Conservation (phyloP, 805 yeast genomes). For the Yarrowia osloensis region DNA sequence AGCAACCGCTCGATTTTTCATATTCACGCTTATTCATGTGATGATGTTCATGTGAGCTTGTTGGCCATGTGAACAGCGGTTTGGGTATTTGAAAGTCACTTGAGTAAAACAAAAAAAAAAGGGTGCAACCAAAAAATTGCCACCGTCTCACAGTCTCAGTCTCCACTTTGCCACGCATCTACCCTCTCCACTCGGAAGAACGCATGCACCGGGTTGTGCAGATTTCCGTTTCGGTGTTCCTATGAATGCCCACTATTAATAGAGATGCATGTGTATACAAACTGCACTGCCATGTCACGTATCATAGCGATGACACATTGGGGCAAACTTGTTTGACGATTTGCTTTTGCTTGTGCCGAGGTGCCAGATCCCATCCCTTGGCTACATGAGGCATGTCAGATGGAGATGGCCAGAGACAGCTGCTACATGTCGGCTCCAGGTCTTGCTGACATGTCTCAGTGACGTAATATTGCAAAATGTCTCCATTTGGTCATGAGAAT, state of each 20-base stretch:
- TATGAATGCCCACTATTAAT: not conserved
- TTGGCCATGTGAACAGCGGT: too few species aligned
- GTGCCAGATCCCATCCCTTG: conserved; percentile 15
- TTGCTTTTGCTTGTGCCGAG: not conserved
- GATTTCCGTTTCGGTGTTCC: not conserved
- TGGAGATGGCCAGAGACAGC: not conserved
- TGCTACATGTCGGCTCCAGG: not conserved
- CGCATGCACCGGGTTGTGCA: not conserved
- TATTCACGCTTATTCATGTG: too few species aligned
- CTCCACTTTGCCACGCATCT: not conserved
- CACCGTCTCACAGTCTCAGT: not conserved
- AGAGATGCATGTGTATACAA: not conserved
- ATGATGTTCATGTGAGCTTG: too few species aligned
- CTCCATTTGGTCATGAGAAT: not conserved
- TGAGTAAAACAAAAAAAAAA: too few species aligned
- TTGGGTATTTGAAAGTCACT: too few species aligned
- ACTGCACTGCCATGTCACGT: too few species aligned
- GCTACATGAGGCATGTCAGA: conserved; percentile 1
- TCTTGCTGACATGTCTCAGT: not conserved
- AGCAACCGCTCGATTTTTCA: too few species aligned
- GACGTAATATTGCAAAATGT: too few species aligned
- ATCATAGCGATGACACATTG: too few species aligned
- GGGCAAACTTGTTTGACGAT: too few species aligned
- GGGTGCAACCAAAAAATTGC: too few species aligned
- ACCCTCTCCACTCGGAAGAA: not conserved